Base-by-base conservation (phyloP, 2,329 filamentous ascomycete genomes). In the Fusarium tjaetaba region DNA sequence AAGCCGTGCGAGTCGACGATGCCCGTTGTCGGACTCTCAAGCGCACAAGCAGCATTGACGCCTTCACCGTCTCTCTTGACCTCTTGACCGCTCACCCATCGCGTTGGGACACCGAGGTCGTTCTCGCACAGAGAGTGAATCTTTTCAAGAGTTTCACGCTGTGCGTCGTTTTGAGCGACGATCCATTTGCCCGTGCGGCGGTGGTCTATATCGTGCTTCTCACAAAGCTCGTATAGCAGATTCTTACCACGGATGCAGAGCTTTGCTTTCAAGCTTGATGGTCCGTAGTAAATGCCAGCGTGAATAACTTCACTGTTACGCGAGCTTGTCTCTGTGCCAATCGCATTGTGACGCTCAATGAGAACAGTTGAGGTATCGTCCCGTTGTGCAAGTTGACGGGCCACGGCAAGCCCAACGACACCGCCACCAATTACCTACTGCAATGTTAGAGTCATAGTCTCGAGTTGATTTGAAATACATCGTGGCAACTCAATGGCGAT, bases 241-340 rank as follows among this genome's bases (percentile, higher is more conserved):
- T 91, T 80, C 76, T 92, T 92, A 68, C 96, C 96, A 38, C 86
- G 85, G 72, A 98, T 86, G 84, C 96, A 99, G 18, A 99, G 89
- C 22, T 85, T 84, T 2, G 95, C 94, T 84, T 99, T 99, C 60
- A 98, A 89, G 3, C 91, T 92, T 45, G 84, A 82, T 11, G 86
- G 80, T 22, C 93, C 94, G 82, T 98, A 98, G 87, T 98, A 98
- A 72, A 98, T 88, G 20, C 96, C 96, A 2, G 94, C 96, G 81
- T 99, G 96, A 77, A 99, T 97, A 62, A 98, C 96, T 88, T 98
- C 95, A 79, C 93, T 96, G 85, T 97, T 98, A 75, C 95, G 91
- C 73, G 93, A 94, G 71, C 93, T 95, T 1, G 95, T 97, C 84
- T 98, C 95, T 34, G 91, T 96, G 56, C 95, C 95, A 32, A 93